Percentiles rank a stretch among this genome's conserved stretches.
Conservation (phyloP, 345 rosid species). For the Citrus mangshanensis region DNA sequence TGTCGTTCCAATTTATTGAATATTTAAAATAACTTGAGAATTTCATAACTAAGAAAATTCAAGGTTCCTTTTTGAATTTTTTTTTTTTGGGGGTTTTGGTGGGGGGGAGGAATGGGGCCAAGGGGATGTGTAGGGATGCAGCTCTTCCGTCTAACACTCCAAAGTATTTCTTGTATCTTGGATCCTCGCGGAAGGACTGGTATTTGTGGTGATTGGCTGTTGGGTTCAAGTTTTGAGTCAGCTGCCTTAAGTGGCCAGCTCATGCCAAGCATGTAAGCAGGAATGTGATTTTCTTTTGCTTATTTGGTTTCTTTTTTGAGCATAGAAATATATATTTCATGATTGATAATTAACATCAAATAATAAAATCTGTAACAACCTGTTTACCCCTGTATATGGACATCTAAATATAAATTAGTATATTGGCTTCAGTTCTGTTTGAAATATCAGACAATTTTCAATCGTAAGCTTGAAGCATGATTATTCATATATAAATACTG, state of each 20-base stretch:
- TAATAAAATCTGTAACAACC: background rate
- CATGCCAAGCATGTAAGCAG: constrained; percentile 67
- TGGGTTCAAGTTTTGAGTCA: constrained; percentile 78
- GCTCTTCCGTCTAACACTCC: constrained; percentile 82
- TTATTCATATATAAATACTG: too few relatives aligned
- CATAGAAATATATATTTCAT: background rate
- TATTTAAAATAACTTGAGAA: background rate
- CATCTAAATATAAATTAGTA: background rate
- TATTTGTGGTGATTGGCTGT: constrained; percentile 87
- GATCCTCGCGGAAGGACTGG: constrained; percentile 90
- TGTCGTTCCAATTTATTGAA: background rate
- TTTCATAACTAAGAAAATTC: background rate
- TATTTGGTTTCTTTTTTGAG: background rate
- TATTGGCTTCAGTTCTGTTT: background rate
- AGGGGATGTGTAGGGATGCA: constrained; percentile 59
- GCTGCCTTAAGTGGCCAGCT: constrained; percentile 86
- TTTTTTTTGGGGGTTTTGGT: too few relatives aligned
- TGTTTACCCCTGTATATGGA: background rate
- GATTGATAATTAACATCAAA: background rate
- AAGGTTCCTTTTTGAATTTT: background rate
- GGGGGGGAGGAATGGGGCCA: too few relatives aligned
- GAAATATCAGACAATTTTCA: background rate
- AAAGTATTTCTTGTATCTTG: constrained; percentile 60
- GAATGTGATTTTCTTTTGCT: background rate
- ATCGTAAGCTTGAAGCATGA: too few relatives aligned